phyloP scores from a whole-genome alignment of 2,329 filamentous ascomycete genomes.

The Ramularia collo-cygni region DNA sequence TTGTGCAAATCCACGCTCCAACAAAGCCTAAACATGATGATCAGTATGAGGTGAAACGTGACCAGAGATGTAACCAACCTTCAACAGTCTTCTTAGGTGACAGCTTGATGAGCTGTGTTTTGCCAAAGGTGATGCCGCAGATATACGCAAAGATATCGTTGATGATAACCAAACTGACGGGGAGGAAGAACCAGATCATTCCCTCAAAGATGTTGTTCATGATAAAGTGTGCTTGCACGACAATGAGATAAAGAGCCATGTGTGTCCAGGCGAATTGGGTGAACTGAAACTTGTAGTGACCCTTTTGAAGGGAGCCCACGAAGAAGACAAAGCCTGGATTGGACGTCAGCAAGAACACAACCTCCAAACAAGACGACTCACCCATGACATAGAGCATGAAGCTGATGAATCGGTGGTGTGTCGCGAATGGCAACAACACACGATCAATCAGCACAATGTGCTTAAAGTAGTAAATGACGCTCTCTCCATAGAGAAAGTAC shows the following conservation, averaged over 20 bases:
- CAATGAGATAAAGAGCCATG: conserved; percentile 96
- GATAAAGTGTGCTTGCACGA: conserved; percentile 96
- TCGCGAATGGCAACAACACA: conserved; percentile 85
- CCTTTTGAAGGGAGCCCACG: conserved; percentile 86
- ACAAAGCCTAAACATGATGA: conserved; percentile 60
- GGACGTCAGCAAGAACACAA: not conserved
- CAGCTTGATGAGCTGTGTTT: conserved; percentile 93
- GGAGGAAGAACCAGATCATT: conserved; percentile 99
- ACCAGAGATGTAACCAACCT: conserved; percentile 22
- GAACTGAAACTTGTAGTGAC: conserved; percentile 97
- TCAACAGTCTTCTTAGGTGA: conserved; percentile 99
- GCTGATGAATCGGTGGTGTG: conserved; percentile 97
- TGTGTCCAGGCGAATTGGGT: conserved; percentile 99
- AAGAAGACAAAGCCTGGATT: conserved; percentile 89
- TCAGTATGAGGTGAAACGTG: not conserved
- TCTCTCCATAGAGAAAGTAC: conserved; percentile 99
- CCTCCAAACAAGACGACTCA: conserved; percentile 40
- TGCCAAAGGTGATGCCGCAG: conserved; percentile 92
- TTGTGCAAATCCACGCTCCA: conserved; percentile 91
- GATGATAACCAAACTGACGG: conserved; percentile 88
- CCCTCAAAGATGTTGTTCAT: conserved; percentile 99
- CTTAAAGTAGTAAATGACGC: conserved; percentile 99
- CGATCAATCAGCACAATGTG: conserved; percentile 94
- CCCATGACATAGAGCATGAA: conserved; percentile 97
- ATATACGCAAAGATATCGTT: conserved; percentile 99